Percentiles rank a stretch among this genome's conserved stretches.
These are phyloP conservation scores for Micromonas pusilla DNA, from an alignment of 139 green algal species.

Conservation along the genomic window DNA sequence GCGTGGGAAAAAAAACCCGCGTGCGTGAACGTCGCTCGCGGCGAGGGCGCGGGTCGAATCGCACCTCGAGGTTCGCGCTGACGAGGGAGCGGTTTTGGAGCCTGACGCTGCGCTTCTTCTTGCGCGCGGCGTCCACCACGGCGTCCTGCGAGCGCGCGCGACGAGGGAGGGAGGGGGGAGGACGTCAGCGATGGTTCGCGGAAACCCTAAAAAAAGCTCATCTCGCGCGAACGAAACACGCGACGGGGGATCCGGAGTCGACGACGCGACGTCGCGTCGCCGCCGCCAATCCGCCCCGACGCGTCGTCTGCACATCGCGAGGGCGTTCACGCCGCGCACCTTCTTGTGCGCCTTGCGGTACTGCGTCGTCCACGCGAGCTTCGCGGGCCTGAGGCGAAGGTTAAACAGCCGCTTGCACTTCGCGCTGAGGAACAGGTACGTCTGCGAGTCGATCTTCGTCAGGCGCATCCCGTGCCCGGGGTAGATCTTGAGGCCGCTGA, in stretches of 20 bases:
- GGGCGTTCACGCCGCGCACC: conserved; percentile 43
- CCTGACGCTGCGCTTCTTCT: conserved; percentile 71
- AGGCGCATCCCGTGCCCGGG: conserved; percentile 86
- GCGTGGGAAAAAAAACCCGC: background rate
- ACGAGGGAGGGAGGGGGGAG: background rate
- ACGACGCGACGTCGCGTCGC: background rate
- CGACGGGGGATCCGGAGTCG: conserved; percentile 12
- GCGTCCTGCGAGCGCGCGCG: conserved; percentile 54
- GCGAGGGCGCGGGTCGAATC: background rate
- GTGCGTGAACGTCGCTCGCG: background rate
- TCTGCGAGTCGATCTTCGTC: conserved; percentile 81
- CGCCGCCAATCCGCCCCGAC: background rate
- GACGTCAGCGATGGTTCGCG: background rate
- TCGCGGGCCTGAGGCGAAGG: conserved; percentile 85
- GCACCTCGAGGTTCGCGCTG: conserved; percentile 72
- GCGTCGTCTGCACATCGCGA: background rate
- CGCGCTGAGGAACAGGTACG: conserved; percentile 92
- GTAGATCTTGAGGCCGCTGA: conserved; percentile 96
- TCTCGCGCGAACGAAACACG: no score
- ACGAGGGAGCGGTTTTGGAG: conserved; percentile 74
- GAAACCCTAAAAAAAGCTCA: no score
- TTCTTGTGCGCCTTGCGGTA: conserved; percentile 98
- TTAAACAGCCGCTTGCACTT: conserved; percentile 88
- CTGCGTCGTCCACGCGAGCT: conserved; percentile 88
- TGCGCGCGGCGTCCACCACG: conserved; percentile 61